Evolutionary conservation across 106 monocot genomes (phyloP).

Genomic region (Acorus gramineus): DNA sequence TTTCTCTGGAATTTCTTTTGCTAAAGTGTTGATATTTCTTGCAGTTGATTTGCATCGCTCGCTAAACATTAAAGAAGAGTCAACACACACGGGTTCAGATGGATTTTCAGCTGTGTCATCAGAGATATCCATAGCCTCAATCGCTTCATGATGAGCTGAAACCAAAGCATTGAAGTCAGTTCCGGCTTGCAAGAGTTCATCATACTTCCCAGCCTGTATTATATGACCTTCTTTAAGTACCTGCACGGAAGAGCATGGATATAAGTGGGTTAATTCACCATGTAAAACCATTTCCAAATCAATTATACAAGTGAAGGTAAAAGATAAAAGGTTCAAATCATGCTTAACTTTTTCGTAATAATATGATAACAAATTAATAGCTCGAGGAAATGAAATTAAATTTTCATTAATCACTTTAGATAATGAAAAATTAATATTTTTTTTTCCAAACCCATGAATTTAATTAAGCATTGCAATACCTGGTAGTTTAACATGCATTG

Average conservation of each 20-base stretch:
- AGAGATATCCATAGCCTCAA: conserved; percentile 84
- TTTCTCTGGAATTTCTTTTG: conserved; percentile 24
- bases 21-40: conserved; percentile 38
- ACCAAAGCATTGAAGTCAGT: conserved; percentile 91
- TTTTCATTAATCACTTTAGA: too few relatives aligned
- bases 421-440: too few relatives aligned
- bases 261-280: too few relatives aligned
- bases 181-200: conserved; percentile 85
- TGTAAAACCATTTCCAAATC: too few relatives aligned
- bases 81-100: conserved; percentile 10
- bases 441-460: too few relatives aligned
- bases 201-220: conserved; percentile 90
- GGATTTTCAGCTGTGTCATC: conserved; percentile 42
- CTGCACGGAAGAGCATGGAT: conserved; percentile 21
- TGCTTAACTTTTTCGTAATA: too few relatives aligned
- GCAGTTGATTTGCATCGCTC: conserved; percentile 31
- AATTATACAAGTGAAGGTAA: too few relatives aligned
- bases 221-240: conserved; percentile 85
- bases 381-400: too few relatives aligned
- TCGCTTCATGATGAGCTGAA: conserved; percentile 94
- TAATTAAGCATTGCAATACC: too few relatives aligned
- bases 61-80: conserved; percentile 10
- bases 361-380: too few relatives aligned
- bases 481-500: too few relatives aligned
- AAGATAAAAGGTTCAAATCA: too few relatives aligned